Percentiles rank a stretch among this genome's conserved stretches.
phyloP scores from a whole-genome alignment of 2,329 filamentous ascomycete genomes.

The Sordariomycetes sp. region DNA sequence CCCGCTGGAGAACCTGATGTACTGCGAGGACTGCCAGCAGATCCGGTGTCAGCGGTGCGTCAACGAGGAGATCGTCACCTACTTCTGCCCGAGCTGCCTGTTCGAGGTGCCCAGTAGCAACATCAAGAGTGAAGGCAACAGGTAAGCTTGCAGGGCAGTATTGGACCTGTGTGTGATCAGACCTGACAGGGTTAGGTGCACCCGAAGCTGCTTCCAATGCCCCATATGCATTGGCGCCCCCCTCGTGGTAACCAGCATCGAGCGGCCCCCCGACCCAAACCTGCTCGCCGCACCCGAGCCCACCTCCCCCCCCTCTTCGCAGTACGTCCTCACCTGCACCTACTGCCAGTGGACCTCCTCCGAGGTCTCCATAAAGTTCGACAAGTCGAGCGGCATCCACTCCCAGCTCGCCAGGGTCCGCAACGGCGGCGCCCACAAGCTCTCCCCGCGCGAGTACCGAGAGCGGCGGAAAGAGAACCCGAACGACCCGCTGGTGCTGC shows the following conservation, averaged over 20 bases:
- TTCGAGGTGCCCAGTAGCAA: constrained; percentile 94
- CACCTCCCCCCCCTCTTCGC: constrained; percentile 11
- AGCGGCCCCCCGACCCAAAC: constrained; percentile 37
- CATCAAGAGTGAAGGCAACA: constrained; percentile 84
- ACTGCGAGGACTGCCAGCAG: constrained; percentile 95
- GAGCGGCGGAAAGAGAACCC: constrained; percentile 38
- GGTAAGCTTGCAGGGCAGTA: constrained; percentile 39
- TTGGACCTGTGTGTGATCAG: background rate
- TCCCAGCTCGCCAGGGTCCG: constrained; percentile 65
- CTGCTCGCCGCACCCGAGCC: constrained; percentile 30
- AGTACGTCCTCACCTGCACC: constrained; percentile 70
- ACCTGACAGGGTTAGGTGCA: constrained; percentile 49
- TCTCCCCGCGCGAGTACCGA: constrained; percentile 39
- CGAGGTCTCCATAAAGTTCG: constrained; percentile 84
- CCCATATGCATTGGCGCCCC: constrained; percentile 71
- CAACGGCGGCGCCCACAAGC: constrained; percentile 42
- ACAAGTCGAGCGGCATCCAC: constrained; percentile 78
- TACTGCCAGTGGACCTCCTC: constrained; percentile 91
- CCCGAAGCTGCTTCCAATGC: constrained; percentile 91
- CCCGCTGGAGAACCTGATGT: constrained; percentile 85
- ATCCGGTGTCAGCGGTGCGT: constrained; percentile 91
- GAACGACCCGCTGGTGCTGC: constrained; percentile 11
- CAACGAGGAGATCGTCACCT: constrained; percentile 85
- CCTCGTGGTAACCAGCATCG: constrained; percentile 62
- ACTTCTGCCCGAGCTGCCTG: constrained; percentile 89